Evolutionary conservation across 345 rosid genomes (phyloP), one percentile per base, ranked within the genome.

Genomic region (Citrus medica): DNA sequence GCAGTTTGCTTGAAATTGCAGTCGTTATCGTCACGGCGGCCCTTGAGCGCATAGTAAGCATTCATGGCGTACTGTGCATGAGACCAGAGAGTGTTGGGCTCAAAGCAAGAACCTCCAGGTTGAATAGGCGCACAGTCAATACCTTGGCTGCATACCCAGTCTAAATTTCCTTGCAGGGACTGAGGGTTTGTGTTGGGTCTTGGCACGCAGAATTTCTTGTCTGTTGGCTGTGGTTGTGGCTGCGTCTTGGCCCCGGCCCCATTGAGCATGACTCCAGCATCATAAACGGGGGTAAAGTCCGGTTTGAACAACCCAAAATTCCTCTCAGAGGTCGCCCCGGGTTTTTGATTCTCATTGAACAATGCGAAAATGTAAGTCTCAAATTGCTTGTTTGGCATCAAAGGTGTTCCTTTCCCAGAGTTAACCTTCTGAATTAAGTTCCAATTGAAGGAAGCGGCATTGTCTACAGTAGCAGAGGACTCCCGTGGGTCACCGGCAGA

Each of bases 261-360:
- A 37, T 74, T 72, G 6, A 85, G 82, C 77, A 93, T 72, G 28
- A 94, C 68, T 13, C 97, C 95, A 14, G 78, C 85, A 69, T 88
- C 66, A 63, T 95, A 95, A 62, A 91, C 91, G 4, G 97, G 94
- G 16, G 84, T 78, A 73, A 93, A 90, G 83, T 95, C 94, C 0
- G 97, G 88, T 38, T 85, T 58, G 67, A 95, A 91, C 79, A 95
- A 77, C 5, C 98, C 98, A 86, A 93, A 95, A 77, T 95, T 93
- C 38, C 84, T 77, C 79, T 95, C 98, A 0, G 90, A 89, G 7
- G 84, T 77, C 1, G 91, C 80, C 21, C 97, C 98, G 0, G 95
- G 90, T 9, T 95, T 95, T 21, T 56, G 75, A 77, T 92, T 93
- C 92, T 95, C 98, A 7, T 95, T 90, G 22, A 95, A 95, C 79